Conservation (phyloP, 2,329 filamentous ascomycete genomes). For the Pestalotiopsis fici region DNA sequence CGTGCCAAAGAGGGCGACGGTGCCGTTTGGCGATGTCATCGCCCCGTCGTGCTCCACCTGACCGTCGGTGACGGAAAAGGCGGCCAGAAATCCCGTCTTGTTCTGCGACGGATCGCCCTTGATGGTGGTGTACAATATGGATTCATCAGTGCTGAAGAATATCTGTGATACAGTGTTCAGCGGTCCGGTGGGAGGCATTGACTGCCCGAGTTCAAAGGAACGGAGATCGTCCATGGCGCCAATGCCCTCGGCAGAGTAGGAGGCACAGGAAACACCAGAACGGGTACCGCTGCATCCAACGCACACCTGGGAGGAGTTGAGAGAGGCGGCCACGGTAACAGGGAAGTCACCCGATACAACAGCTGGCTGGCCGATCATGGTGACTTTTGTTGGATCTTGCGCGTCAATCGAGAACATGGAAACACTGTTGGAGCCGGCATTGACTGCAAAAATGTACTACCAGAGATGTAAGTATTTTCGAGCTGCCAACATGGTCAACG, state of each 20-base stretch:
- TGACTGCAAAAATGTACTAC: slow-evolving; percentile 56
- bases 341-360: slow-evolving; percentile 53
- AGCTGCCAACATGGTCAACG: not conserved
- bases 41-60: slow-evolving; percentile 25
- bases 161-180: slow-evolving; percentile 60
- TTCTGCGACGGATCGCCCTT: slow-evolving; percentile 59
- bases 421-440: slow-evolving; percentile 53
- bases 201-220: slow-evolving; percentile 52
- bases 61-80: slow-evolving; percentile 42
- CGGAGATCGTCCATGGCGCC: slow-evolving; percentile 45
- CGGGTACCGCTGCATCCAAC: slow-evolving; percentile 35
- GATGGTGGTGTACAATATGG: slow-evolving; percentile 54
- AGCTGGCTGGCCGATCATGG: slow-evolving; percentile 41
- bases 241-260: slow-evolving; percentile 34
- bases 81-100: slow-evolving; percentile 57
- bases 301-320: slow-evolving; percentile 33
- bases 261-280: slow-evolving; percentile 29
- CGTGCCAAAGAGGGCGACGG: slow-evolving; percentile 58
- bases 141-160: slow-evolving; percentile 59
- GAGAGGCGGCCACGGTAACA: slow-evolving; percentile 50
- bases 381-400: slow-evolving; percentile 43
- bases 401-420: slow-evolving; percentile 47
- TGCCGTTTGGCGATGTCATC: slow-evolving; percentile 51
- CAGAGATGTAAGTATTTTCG: not conserved
- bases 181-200: slow-evolving; percentile 59